Evolutionary conservation across 2,329 filamentous ascomycete species (phyloP), one percentile per base, ranked within the genome.

Genomic region (Phialophora expanda): DNA sequence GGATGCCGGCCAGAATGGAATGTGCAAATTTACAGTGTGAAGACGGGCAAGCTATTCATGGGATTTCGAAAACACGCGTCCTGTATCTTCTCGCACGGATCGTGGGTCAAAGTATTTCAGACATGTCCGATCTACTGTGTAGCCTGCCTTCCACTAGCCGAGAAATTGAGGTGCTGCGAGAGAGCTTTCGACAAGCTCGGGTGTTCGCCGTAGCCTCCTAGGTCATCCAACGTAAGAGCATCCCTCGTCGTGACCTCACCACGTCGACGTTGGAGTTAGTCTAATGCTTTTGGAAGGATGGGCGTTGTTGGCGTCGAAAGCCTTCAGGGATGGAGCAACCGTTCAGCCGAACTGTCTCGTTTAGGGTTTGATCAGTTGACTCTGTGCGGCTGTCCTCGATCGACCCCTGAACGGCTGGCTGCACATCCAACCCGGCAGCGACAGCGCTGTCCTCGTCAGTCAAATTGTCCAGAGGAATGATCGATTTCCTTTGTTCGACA

Each of bases 1-100:
- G 44, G n/a, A 41, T 64, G 55, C 63, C 66, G 66, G 64, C 63
- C 63, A 62, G 41, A 66, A 58, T 61, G 64, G 53, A 68, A 68
- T 68, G 60, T 48, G 34, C 57, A 62, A 66, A 61, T 63, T 66
- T 60, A 32, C 41, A 30, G 38, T n/a, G 14, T n/a, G 38, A n/a
- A 44, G 38, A 44, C 38, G 1, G 38, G 32, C 32, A 34, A 34
- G 2, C 32, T 34, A 34, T 34, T 34, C 32, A 34, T 11, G 32
- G 32, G 32, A 34, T 34, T 34, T 9, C 17, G 38, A 44, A 6
- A 8, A 8, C 38, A n/a, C 2, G 38, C 2, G 38, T 44, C 14
- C 5, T 44, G 7, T 14, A n/a, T 44, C 38, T 17, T n/a, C 5
- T 44, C 17, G 17, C 38, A 44, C n/a, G 38, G 38, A n/a, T 44